Evolutionary conservation across 768 basidiomycete genomes (phyloP), one percentile per base, ranked within the genome.

Genomic region (Leccinum variicolor): DNA sequence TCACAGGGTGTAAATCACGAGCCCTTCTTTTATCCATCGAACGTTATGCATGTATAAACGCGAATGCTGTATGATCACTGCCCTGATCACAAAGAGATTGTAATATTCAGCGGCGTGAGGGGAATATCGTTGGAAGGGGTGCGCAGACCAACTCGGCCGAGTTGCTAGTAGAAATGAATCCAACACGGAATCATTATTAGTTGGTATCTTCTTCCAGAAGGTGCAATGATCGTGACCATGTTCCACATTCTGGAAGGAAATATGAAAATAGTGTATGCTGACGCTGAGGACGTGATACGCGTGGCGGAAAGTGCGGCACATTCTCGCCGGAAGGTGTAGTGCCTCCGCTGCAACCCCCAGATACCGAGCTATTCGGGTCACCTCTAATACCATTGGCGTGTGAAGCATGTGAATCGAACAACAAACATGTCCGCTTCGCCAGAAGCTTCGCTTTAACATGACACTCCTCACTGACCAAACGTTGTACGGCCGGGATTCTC

Each of bases 1-100:
- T 61, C 45, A 11, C 51, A 79, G 77, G 60, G 77, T 79, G 61
- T 80, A 74, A 69, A 61, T 52, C 52, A 59, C 21, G 41, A 41
- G 21, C 45, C 11, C 34, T 41, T 23, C 13, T 47, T 55, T 39
- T 36, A 28, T 57, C 41, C 51, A 52, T 45, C 49, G 19, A 61
- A 60, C 33, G 55, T 41, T 61, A 62, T 62, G 56, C 70, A 31
- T 63, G 68, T 66, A 63, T 28, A 13, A 60, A 57, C 55, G 54
- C 60, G 36, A 45, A 51, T 62, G 57, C 31, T 62, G 53, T 64
- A 29, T 69, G 61, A 65, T 65, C 45, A 60, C 47, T 61, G 59
- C 52, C 56, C 36, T 48, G 48, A 57, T 31, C 23, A 43, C n/a
- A 47, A 54, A 34, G 49, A 48, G 28, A 39, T 50, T 58, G 19